phyloP scores from a whole-genome alignment of 176 grass and related monocot genomes.

The Zoysia japonica region DNA sequence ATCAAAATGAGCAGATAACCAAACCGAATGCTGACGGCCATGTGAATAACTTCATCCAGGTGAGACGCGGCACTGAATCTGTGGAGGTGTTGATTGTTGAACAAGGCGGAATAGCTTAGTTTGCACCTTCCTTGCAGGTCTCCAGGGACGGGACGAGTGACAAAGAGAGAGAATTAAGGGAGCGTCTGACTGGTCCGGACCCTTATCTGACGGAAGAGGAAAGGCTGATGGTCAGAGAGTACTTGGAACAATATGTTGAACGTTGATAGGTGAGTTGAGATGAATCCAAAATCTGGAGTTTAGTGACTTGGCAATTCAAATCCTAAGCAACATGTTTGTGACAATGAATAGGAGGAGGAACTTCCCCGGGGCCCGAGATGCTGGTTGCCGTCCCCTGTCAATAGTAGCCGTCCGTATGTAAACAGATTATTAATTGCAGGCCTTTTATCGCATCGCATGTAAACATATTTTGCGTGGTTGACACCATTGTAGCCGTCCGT shows the following conservation, averaged over 20 bases:
- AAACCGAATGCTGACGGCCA: conserved; percentile 69
- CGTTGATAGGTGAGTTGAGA: conserved; percentile 35
- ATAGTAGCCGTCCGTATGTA: conserved; percentile 8
- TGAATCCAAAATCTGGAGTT: background rate
- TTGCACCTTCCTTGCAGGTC: conserved; percentile 45
- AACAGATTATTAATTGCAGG: background rate
- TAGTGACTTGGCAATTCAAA: background rate
- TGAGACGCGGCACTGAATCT: conserved; percentile 27
- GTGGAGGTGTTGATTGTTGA: background rate
- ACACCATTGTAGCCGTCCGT: background rate
- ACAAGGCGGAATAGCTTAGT: background rate
- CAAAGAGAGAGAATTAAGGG: conserved; percentile 54
- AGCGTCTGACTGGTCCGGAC: conserved; percentile 56
- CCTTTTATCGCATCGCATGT: background rate
- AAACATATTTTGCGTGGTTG: background rate
- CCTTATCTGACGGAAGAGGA: conserved; percentile 64
- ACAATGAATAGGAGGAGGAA: conserved; percentile 1
- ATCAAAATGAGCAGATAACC: conserved; percentile 57
- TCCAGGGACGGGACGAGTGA: conserved; percentile 42
- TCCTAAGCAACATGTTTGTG: background rate
- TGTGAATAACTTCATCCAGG: conserved; percentile 92
- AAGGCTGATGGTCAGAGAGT: conserved; percentile 77
- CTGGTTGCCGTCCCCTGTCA: background rate
- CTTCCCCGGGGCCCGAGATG: background rate
- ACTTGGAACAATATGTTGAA: conserved; percentile 51